Base-by-base conservation (phyloP, 345 rosid species). In the Eucalyptus pauciflora region DNA sequence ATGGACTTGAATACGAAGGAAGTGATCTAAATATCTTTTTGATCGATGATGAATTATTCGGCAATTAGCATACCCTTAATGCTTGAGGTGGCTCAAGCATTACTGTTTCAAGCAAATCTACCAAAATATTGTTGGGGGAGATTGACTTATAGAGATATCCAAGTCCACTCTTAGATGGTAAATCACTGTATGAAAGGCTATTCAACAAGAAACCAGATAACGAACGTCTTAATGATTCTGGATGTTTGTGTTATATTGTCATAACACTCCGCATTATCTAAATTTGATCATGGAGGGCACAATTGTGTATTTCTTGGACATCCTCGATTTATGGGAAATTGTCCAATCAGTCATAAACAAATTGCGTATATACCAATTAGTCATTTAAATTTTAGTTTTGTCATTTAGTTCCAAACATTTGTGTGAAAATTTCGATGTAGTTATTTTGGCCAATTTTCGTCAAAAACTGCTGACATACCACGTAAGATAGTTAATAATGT, bases 371-470 rank as follows among this genome's bases (percentile, higher is more conserved):
- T 67, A 12, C 22, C 20, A 67, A 15, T 4, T 67, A n/a, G 4
- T 15, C 20, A 17, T 14, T 67, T n/a, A 67, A 2, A 7, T 67
- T 7, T 15, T 13, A 67, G 5, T 67, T 67, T 67, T 31, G 2
- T 31, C 41, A n/a, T 67, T 67, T 14, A 8, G 41, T 15, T 9
- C 2, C 5, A 31, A n/a, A 1, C 22, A 7, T 4, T 31, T 67
- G 12, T 10, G 5, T 37, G 6, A 67, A 67, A 67, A 52, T 31
- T 67, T 9, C 7, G 0, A 15, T 67, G 3, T 67, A n/a, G 3
- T 31, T 15, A 4, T 67, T 15, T 1, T 1, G 0, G 5, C 0
- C 0, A 67, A 7, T 4, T 67, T 67, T 67, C 20, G 0, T 0
- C 0, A 2, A 31, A 31, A 67, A 31, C 8, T 9, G 22, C 1